Evolutionary conservation across 257 asterid genomes (phyloP), one percentile per base, ranked within the genome.

Genomic region (Scutellaria barbata): DNA sequence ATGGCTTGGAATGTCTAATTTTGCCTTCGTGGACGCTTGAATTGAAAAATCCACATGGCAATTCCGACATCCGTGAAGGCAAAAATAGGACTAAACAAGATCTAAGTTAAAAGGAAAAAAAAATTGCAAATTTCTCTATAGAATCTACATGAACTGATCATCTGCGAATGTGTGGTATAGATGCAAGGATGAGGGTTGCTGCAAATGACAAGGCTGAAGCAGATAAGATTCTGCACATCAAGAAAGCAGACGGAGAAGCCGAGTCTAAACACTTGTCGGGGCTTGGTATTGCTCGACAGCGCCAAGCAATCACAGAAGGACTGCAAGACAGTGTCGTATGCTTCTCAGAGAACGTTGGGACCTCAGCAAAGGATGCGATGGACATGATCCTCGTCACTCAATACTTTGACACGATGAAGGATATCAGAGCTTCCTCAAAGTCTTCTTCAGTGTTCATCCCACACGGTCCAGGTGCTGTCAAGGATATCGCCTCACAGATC

Each of bases 211-310:
- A 74, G 65, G 85, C 82, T 3, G 82, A 81, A 58, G 85, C 85
- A 13, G 82, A 81, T 12, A 81, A 81, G 54, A 81, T 77, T 56
- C 75, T 77, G 37, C 82, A 73, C 48, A 69, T 81, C 77, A 81
- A 81, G 82, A 81, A 66, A 54, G 85, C 85, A 0, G 82, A 81
- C 58, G 85, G 82, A 10, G 85, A 81, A 39, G 85, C 82, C 0
- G 82, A 77, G 48, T 74, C 85, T 8, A 81, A 81, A 17, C 77
- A 77, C 82, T 48, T 81, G 10, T 64, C 85, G 0, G 82, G 85
- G 6, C 74, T 74, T 0, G 80, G 82, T 3, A 70, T 81, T 16
- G 85, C 82, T 9, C 75, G 82, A 0, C 85, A 81, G 67, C 75
- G 82, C 20, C 82, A 81, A 40, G 85, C 82, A 66, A 77, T 81